A percentile compares a stretch with the other conserved stretches of the same genome.
Evolutionary conservation across 352 stramenopile genomes (phyloP).

Genomic region (Thalassiosira mediterranea): DNA sequence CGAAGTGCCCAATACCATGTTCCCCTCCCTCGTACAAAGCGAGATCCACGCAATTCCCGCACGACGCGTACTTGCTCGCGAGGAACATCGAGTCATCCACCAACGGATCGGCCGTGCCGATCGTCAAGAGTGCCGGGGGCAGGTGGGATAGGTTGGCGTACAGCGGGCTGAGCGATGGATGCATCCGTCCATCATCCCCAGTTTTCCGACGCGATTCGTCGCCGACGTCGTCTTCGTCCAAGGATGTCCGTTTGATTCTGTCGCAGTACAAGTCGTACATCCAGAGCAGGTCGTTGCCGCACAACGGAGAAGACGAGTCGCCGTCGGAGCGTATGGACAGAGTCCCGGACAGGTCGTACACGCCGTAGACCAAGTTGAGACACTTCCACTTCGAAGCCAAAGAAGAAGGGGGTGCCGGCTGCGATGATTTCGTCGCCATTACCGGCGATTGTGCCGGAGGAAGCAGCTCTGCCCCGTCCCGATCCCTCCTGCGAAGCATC

Average conservation of each 20-base stretch:
- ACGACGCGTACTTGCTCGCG: constrained; percentile 20
- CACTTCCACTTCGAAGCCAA: constrained; percentile 35
- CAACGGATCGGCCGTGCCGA: constrained; percentile 52
- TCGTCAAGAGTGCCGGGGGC: constrained; percentile 46
- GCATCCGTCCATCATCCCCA: constrained; percentile 10
- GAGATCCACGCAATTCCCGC: constrained; percentile 44
- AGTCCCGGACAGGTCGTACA: constrained; percentile 50
- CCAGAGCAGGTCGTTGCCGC: constrained; percentile 49
- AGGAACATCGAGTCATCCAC: constrained; percentile 51
- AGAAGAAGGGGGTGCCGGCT: no score
- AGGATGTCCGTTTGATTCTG: constrained; percentile 7
- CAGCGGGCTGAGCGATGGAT: constrained; percentile 36
- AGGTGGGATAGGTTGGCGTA: constrained; percentile 49
- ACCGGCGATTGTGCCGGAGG: neutral
- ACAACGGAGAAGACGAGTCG: constrained; percentile 40
- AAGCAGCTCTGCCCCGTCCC: neutral
- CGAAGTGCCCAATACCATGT: constrained; percentile 59
- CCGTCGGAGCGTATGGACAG: constrained; percentile 37
- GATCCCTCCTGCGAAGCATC: constrained; percentile 48
- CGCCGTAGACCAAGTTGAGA: constrained; percentile 56
- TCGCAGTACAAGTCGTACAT: constrained; percentile 43
- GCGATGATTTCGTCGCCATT: no score
- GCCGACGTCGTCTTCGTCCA: constrained; percentile 10
- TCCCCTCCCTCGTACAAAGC: constrained; percentile 45
- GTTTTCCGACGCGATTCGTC: neutral